Conservation (phyloP, 23 red algal species). For the Pyropia haitanensis region DNA sequence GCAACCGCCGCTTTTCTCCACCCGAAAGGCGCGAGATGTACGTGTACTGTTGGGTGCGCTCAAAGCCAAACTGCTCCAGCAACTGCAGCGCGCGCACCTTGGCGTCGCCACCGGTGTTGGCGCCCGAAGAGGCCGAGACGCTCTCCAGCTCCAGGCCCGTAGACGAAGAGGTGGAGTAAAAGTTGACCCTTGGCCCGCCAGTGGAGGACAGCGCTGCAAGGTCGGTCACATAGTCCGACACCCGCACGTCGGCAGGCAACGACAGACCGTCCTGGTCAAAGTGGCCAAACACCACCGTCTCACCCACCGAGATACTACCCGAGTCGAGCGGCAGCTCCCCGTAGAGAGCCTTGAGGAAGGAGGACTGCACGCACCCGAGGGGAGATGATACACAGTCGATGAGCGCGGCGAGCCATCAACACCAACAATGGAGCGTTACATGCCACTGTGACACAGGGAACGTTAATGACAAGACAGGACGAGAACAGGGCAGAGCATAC, state of each 20-base stretch:
- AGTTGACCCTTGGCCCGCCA: too few species aligned
- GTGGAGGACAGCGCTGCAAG: constrained; percentile 7
- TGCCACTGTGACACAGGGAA: too few species aligned
- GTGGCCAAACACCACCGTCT: constrained; percentile 65
- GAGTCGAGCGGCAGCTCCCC: constrained; percentile 28
- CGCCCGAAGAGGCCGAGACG: too few species aligned
- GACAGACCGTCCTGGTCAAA: constrained; percentile 65
- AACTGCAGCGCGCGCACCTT: constrained; percentile 28
- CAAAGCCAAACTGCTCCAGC: constrained; percentile 59
- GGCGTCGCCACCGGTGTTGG: not conserved
- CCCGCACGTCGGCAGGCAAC: constrained; percentile 31
- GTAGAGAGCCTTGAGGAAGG: constrained; percentile 28
- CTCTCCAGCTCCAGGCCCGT: too few species aligned
- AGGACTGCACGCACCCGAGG: not conserved
- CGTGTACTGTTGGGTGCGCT: constrained; percentile 28
- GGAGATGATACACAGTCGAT: too few species aligned
- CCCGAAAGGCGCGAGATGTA: constrained; percentile 46
- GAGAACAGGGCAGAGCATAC: too few species aligned
- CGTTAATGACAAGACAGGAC: too few species aligned
- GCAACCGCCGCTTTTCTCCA: constrained; percentile 62
- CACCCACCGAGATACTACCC: constrained; percentile 44
- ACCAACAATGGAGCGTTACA: too few species aligned
- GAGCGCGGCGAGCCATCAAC: too few species aligned
- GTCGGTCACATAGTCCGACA: constrained; percentile 50
- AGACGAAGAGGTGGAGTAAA: too few species aligned